phyloP scores from a whole-genome alignment of 495 filamentous ascomycete genomes.

The Ascobolus immersus region DNA sequence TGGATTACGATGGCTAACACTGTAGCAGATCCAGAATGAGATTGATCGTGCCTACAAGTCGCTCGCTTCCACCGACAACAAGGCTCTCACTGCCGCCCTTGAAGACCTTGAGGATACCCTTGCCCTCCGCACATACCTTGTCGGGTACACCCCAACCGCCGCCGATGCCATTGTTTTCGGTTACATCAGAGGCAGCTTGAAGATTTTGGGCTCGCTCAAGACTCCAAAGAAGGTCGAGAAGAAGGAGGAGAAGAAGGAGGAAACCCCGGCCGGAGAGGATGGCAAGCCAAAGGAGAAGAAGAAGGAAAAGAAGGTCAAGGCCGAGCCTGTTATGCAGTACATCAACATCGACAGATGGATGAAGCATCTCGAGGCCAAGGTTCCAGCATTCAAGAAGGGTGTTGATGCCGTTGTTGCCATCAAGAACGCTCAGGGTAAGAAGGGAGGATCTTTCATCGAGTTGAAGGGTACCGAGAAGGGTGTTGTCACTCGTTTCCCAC shows the following conservation, averaged over 20 bases:
- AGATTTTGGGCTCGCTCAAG: too few species aligned
- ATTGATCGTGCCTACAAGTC: slow-evolving; percentile 15
- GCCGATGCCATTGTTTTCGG: slow-evolving; percentile 66
- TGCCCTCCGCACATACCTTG: slow-evolving; percentile 59
- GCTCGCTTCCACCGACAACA: slow-evolving; percentile 21
- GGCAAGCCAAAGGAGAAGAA: too few species aligned
- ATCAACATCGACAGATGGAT: slow-evolving; percentile 75
- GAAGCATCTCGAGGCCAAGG: slow-evolving; percentile 43
- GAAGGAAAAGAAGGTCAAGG: too few species aligned
- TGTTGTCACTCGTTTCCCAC: slow-evolving; percentile 80
- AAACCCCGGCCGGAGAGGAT: too few species aligned
- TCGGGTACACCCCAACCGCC: slow-evolving; percentile 54
- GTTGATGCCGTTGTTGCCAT: slow-evolving; percentile 38
- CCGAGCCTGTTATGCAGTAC: too few species aligned
- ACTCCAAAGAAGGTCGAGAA: too few species aligned
- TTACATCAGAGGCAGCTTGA: slow-evolving; percentile 61
- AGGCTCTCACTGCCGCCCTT: slow-evolving; percentile 14
- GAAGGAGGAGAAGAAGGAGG: too few species aligned
- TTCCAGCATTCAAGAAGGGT: slow-evolving; percentile 11
- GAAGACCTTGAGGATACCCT: slow-evolving; percentile 63
- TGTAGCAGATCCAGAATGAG: slow-evolving; percentile 10
- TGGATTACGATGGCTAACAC: slow-evolving; percentile 3
- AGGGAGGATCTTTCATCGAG: slow-evolving; percentile 75
- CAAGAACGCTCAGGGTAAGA: slow-evolving; percentile 48
- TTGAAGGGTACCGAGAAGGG: slow-evolving; percentile 72